Evolutionary conservation across 306 rosid species (phyloP).

Genomic region (Hippophae gyantsensis): DNA sequence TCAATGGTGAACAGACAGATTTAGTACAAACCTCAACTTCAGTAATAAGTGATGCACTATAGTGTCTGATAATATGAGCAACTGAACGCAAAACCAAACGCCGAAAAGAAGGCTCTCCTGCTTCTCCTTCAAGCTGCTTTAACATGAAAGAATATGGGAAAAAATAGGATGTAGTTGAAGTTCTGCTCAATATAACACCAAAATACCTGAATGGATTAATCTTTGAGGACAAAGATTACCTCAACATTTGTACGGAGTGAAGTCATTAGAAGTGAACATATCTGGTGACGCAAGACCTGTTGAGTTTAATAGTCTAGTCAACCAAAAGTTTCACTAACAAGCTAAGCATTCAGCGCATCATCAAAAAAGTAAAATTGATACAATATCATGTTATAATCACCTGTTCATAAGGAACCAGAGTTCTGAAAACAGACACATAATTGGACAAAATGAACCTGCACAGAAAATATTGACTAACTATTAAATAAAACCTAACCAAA

Average conservation of each 20-base stretch:
- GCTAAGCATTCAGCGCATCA: conserved; percentile 4
- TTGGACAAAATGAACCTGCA: conserved; percentile 80
- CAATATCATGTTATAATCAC: conserved; percentile 33
- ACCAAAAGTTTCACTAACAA: conserved; percentile 11
- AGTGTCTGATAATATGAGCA: conserved; percentile 94
- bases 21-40: conserved; percentile 80
- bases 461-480: conserved; percentile 10
- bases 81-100: conserved; percentile 96
- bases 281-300: conserved; percentile 72
- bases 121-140: conserved; percentile 84
- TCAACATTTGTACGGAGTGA: conserved; percentile 87
- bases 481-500: not conserved
- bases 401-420: conserved; percentile 80
- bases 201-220: conserved; percentile 10
- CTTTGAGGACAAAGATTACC: conserved; percentile 42
- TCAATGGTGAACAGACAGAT: conserved; percentile 17
- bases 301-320: conserved; percentile 21
- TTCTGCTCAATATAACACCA: conserved; percentile 18
- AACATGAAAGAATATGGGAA: conserved; percentile 20
- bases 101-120: conserved; percentile 86
- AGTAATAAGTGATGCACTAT: conserved; percentile 87
- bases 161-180: conserved; percentile 8
- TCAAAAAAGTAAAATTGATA: conserved; percentile 13
- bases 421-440: conserved; percentile 74
- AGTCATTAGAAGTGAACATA: conserved; percentile 90